These are phyloP conservation scores for Phyllachora maydis DNA, from an alignment of 2,329 filamentous ascomycete genomes.

Conservation along the genomic window DNA sequence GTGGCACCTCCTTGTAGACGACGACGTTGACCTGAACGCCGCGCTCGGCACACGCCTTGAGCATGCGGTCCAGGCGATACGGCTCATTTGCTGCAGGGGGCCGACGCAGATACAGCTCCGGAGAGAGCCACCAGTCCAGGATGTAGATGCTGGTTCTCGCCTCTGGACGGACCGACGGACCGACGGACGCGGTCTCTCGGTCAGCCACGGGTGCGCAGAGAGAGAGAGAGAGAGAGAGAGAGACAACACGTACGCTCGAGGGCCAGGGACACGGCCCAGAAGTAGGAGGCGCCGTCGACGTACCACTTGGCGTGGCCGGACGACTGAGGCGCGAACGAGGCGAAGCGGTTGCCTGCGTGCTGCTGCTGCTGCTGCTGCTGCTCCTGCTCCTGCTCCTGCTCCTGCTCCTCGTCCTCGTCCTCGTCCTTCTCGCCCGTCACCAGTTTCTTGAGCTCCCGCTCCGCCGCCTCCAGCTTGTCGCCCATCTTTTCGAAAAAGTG, in stretches of 20 bases:
- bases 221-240: not conserved
- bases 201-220: not conserved
- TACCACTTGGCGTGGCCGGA: constrained; percentile 71
- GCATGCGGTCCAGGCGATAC: constrained; percentile 68
- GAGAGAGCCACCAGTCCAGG: constrained; percentile 77
- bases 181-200: not conserved
- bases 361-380: constrained; percentile 18
- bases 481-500: constrained; percentile 1
- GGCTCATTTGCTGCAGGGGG: constrained; percentile 65
- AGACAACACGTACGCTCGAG: constrained; percentile 30
- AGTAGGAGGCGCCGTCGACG: constrained; percentile 67
- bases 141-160: constrained; percentile 68
- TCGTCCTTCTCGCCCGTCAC: constrained; percentile 1
- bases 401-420: constrained; percentile 11
- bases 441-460: constrained; percentile 1
- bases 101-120: constrained; percentile 70
- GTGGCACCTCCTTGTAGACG: constrained; percentile 80
- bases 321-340: constrained; percentile 54
- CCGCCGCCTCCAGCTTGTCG: constrained; percentile 1
- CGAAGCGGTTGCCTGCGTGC: constrained; percentile 29
- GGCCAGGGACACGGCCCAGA: constrained; percentile 66
- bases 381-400: constrained; percentile 23
- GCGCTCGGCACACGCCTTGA: constrained; percentile 61
- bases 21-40: constrained; percentile 73
- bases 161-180: too few relatives aligned